A percentile compares a stretch with the other conserved stretches of the same genome.
Evolutionary conservation across 1,284 basidiomycete species (phyloP).

Genomic region (Ganoderma multipileum): DNA sequence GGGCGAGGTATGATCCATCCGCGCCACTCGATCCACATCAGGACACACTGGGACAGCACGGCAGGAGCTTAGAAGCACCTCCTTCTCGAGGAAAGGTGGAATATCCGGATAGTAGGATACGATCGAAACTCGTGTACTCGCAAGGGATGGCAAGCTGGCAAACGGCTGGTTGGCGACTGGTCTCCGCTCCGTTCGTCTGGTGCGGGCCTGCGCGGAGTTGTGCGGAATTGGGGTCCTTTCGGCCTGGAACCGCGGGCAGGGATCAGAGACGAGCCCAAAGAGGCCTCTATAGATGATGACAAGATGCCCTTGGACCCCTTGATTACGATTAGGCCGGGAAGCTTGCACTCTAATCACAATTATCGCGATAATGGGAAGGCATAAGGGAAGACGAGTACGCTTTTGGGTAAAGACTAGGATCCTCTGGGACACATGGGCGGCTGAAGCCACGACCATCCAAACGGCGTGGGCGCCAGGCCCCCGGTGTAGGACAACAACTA

Average conservation of each 20-base stretch:
- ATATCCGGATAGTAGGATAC: neutral
- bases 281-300: neutral
- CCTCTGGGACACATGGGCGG: constrained; percentile 10
- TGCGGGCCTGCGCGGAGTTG: neutral
- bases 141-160: neutral
- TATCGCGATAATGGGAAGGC: constrained; percentile 10
- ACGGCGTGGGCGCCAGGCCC: neutral
- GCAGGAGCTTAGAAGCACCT: constrained; percentile 5
- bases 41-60: neutral
- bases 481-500: constrained; percentile 5
- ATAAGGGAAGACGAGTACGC: neutral
- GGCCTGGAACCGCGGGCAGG: constrained; percentile 2
- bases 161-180: constrained; percentile 2
- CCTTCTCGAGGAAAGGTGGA: constrained; percentile 2
- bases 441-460: constrained; percentile 1
- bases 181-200: neutral
- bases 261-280: neutral
- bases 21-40: neutral
- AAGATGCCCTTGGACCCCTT: constrained; percentile 1
- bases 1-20: constrained; percentile 3
- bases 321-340: constrained; percentile 9
- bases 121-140: neutral
- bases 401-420: neutral
- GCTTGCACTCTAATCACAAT: constrained; percentile 16
- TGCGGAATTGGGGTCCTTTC: constrained; percentile 13